Evolutionary conservation across 768 basidiomycete species (phyloP), one percentile per base, ranked within the genome.

Genomic region (Saitozyma podzolica): DNA sequence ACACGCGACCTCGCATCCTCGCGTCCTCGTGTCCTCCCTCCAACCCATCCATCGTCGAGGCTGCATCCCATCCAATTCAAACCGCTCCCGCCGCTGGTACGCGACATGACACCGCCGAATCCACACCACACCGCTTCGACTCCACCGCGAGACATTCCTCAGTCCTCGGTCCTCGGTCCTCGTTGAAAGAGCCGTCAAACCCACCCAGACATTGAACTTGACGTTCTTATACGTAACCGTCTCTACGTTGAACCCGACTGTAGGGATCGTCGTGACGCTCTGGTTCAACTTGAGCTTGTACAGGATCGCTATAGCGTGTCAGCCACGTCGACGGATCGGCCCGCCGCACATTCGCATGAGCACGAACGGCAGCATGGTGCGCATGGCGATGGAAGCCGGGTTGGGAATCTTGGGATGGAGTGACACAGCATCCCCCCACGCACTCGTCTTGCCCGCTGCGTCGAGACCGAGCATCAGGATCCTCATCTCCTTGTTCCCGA

Each of bases 241-340:
- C 82, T 98, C 95, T 63, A 98, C 95, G 75, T 98, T 98, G 86
- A 98, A 98, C 20, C 95, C 95, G 78, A 96, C 92, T 62, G 95
- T 98, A 63, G 95, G 95, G 76, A 98, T 97, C 19, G 95, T 98
- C 19, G 95, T 98, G 62, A 98, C 95, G 54, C 91, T 93, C 82
- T 98, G 94, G 82, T 97, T 96, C 80, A 98, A 83, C 83, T 98
- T 98, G 81, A 98, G 88, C 80, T 98, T 98, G 85, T 98, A 98
- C 52, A 98, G 86, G 78, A 98, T 98, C 50, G 95, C 95, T 98
- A 80, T 14, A 58, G 58, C 60, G 29, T 29, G 19, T 68, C 17
- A 65, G 60, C 55, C 9, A 40, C 47, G n/a, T 39, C 39, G 29
- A 39, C 54, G 54, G 6, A 17, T 13, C 45, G 45, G 6, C 45